Conservation (phyloP, 345 rosid species). For the Moricandia arvensis region DNA sequence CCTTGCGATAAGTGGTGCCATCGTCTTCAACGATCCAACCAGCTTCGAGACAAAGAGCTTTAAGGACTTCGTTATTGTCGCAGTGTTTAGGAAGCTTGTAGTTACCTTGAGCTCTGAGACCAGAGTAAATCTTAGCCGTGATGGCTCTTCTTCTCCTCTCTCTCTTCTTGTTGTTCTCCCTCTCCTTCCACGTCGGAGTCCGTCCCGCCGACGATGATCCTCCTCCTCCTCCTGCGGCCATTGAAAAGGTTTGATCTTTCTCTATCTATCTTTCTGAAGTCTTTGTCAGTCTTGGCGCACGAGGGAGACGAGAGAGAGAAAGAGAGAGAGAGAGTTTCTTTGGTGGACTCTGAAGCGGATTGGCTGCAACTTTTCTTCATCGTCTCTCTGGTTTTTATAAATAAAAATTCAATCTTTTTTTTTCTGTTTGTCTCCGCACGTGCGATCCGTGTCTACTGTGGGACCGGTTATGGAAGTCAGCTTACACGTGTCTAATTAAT, state of each 20-base stretch:
- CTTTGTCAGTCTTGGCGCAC: conserved; percentile 33
- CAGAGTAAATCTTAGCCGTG: conserved; percentile 87
- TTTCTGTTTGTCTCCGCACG: conserved; percentile 33
- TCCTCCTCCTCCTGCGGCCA: conserved; percentile 46
- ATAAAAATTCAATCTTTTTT: background rate
- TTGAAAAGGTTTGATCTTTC: conserved; percentile 36
- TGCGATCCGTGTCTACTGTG: conserved; percentile 28
- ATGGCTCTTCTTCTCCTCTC: conserved; percentile 91
- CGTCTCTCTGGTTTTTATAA: background rate
- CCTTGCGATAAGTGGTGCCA: conserved; percentile 95
- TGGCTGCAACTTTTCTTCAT: conserved; percentile 24
- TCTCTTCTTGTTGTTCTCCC: conserved; percentile 91
- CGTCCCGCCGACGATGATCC: conserved; percentile 54
- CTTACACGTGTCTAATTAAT: conserved; percentile 35
- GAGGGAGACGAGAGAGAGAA: conserved; percentile 35
- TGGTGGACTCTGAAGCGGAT: conserved; percentile 25
- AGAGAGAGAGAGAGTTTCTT: background rate
- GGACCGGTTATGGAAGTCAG: conserved; percentile 23
- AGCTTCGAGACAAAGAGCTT: conserved; percentile 86
- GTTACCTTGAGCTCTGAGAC: conserved; percentile 85
- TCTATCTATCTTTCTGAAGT: conserved; percentile 9
- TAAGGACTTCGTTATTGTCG: conserved; percentile 93
- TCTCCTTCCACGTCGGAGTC: conserved; percentile 91
- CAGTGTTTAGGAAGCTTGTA: conserved; percentile 93
- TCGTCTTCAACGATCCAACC: conserved; percentile 96